phyloP scores from a whole-genome alignment of 768 basidiomycete genomes.

The Favolaschia claudopus region DNA sequence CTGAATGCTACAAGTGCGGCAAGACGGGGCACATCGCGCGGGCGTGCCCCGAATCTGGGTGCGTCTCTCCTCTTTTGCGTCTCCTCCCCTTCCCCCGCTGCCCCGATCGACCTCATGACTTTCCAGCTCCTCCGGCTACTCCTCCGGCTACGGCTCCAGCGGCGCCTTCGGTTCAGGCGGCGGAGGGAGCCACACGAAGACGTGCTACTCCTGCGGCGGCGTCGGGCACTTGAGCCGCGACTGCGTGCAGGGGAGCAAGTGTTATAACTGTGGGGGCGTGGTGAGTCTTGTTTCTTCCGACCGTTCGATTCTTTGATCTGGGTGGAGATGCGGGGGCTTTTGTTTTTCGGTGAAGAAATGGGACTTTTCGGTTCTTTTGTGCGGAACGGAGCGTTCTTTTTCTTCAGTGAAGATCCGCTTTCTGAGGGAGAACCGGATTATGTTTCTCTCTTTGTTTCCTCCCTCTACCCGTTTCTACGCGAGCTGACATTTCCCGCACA shows the following conservation, averaged over 20 bases:
- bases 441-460: not conserved
- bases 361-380: too few species aligned
- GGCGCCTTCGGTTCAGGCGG: constrained; percentile 41
- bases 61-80: too few species aligned
- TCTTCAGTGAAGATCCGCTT: too few species aligned
- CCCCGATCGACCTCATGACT: too few species aligned
- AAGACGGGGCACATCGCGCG: constrained; percentile 87
- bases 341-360: too few species aligned
- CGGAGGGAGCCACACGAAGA: constrained; percentile 26
- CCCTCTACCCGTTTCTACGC: not conserved
- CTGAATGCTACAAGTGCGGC: constrained; percentile 86
- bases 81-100: not conserved
- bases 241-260: constrained; percentile 85
- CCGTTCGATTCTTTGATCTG: constrained; percentile 27
- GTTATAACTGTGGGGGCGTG: constrained; percentile 81
- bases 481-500: constrained; percentile 16
- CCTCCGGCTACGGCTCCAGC: constrained; percentile 40
- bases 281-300: too few species aligned
- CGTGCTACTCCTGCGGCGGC: constrained; percentile 82
- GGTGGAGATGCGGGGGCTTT: too few species aligned
- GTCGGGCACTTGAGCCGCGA: constrained; percentile 87
- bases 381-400: too few species aligned
- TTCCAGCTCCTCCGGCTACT: constrained; percentile 48
- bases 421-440: not conserved
- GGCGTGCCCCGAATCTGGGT: constrained; percentile 67